A percentile compares a stretch with the other conserved stretches of the same genome.
phyloP scores from a whole-genome alignment of 1,284 basidiomycete species.

The Ceratobasidium theobromae region DNA sequence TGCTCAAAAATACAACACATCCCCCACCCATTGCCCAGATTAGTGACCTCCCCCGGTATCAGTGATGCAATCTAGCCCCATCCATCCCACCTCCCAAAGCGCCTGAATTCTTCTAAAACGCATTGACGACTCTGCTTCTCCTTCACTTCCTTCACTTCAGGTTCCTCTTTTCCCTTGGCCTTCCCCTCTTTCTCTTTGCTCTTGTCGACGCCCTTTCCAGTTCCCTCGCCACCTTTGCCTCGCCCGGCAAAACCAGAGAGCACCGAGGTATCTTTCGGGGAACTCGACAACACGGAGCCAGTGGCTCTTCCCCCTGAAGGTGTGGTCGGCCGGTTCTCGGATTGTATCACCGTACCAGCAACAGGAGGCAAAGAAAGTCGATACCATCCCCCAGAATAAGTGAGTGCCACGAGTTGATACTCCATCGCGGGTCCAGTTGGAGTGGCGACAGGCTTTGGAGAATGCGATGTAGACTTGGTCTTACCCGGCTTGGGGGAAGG shows the following conservation, averaged over 20 bases:
- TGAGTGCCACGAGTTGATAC: slow-evolving; percentile 80
- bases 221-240: slow-evolving; percentile 1
- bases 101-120: slow-evolving; percentile 68
- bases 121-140: slow-evolving; percentile 53
- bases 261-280: slow-evolving; percentile 11
- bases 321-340: slow-evolving; percentile 29
- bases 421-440: slow-evolving; percentile 45
- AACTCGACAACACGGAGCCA: slow-evolving; percentile 17
- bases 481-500: slow-evolving; percentile 7
- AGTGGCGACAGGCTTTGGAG: slow-evolving; percentile 15
- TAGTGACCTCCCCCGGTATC: not conserved
- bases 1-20: not conserved
- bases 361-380: slow-evolving; percentile 66
- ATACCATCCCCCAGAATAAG: slow-evolving; percentile 92
- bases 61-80: slow-evolving; percentile 49
- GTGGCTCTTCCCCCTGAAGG: slow-evolving; percentile 1
- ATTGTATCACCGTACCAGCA: slow-evolving; percentile 32
- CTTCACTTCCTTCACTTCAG: slow-evolving; percentile 41
- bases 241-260: not conserved
- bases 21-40: not conserved
- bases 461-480: slow-evolving; percentile 12
- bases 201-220: not conserved
- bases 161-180: slow-evolving; percentile 52
- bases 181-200: slow-evolving; percentile 52
- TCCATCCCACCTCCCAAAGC: slow-evolving; percentile 82